phyloP scores from a whole-genome alignment of 2,329 filamentous ascomycete genomes.

The Nemania sp. region DNA sequence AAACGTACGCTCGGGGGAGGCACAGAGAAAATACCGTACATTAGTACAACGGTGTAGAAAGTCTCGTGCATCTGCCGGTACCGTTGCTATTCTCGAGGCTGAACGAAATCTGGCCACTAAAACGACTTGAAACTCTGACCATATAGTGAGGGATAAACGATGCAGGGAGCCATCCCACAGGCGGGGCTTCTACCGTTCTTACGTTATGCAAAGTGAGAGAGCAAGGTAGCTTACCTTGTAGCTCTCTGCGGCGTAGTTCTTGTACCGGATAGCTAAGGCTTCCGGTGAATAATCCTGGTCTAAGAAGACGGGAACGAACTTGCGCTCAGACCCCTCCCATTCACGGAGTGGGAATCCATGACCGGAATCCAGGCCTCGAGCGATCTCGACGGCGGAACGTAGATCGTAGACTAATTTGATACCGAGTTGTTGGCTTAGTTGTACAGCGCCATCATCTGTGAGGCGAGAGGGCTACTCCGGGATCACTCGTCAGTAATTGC shows the following conservation, averaged over 20 bases:
- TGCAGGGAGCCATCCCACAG: neutral
- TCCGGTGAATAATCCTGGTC: conserved; percentile 68
- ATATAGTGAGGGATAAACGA: neutral
- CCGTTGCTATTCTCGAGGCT: conserved; percentile 8
- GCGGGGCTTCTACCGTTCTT: neutral
- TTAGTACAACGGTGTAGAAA: conserved; percentile 11
- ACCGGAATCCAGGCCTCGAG: conserved; percentile 52
- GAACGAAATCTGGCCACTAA: neutral
- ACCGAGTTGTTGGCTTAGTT: conserved; percentile 64
- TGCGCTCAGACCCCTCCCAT: conserved; percentile 64
- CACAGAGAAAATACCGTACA: conserved; percentile 34
- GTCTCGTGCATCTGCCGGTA: conserved; percentile 25
- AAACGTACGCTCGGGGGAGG: conserved; percentile 15
- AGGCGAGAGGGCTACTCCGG: conserved; percentile 62
- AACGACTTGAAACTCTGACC: conserved; percentile 1
- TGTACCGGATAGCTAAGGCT: conserved; percentile 66
- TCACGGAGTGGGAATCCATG: conserved; percentile 55
- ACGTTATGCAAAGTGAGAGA: neutral
- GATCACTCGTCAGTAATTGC: conserved; percentile 13
- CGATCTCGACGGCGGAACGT: conserved; percentile 63
- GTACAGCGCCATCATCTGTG: conserved; percentile 63
- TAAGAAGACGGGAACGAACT: conserved; percentile 72
- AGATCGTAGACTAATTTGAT: conserved; percentile 62
- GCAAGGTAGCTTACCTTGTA: conserved; percentile 42
- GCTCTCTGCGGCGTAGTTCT: conserved; percentile 61